Evolutionary conservation across 2,329 filamentous ascomycete genomes (phyloP).

Genomic region (Didymella glomerata): DNA sequence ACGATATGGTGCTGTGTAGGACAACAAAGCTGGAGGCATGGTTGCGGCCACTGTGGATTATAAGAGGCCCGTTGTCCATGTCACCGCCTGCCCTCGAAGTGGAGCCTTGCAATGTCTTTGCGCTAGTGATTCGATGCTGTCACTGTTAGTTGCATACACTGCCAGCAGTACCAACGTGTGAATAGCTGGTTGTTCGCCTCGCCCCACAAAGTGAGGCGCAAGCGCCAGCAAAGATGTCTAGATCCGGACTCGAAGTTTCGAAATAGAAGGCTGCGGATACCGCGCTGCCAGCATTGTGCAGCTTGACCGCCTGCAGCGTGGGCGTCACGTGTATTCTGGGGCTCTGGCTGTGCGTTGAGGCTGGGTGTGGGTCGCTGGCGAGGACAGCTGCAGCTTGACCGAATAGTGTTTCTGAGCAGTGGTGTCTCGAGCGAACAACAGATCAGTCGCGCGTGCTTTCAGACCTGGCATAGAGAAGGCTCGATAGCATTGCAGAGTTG

Average conservation of each 20-base stretch:
- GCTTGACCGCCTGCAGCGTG: constrained; percentile 15
- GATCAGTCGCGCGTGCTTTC: background rate
- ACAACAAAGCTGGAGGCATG: background rate
- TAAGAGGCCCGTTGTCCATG: background rate
- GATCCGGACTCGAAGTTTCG: constrained; percentile 1
- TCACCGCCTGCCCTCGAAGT: constrained; percentile 13
- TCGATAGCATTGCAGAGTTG: background rate
- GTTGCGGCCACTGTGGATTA: background rate
- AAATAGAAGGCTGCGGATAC: constrained; percentile 17
- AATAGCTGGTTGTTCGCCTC: constrained; percentile 22
- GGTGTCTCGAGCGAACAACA: background rate
- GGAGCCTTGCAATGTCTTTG: constrained; percentile 13
- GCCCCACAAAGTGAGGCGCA: constrained; percentile 26
- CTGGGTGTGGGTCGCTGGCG: constrained; percentile 1
- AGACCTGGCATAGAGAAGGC: background rate
- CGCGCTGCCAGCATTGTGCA: constrained; percentile 15
- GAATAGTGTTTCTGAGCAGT: background rate
- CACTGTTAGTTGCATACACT: constrained; percentile 19
- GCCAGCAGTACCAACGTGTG: constrained; percentile 19
- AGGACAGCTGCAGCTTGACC: background rate
- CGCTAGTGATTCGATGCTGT: constrained; percentile 16
- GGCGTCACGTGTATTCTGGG: constrained; percentile 6
- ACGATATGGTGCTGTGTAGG: background rate
- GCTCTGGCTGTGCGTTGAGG: constrained; percentile 4
- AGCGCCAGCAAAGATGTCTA: constrained; percentile 12